Percentiles rank a stretch among this genome's conserved stretches.
Evolutionary conservation across 148 eudicot genomes (phyloP).

Genomic region (Pharnaceum exiguum): DNA sequence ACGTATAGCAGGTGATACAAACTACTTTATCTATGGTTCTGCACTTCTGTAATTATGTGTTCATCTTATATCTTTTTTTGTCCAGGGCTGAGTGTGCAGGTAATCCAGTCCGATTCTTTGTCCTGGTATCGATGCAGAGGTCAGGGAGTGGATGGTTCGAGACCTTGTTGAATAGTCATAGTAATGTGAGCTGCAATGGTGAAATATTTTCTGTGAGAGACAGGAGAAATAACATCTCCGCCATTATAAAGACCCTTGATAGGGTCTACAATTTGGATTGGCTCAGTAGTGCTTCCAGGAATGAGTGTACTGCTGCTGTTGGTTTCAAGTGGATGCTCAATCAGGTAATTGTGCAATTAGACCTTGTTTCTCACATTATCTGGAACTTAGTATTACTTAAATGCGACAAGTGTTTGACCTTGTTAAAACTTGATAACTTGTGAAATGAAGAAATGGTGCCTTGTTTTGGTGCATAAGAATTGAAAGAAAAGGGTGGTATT

Average conservation of each 20-base stretch:
- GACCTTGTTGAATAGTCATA: slow-evolving; percentile 82
- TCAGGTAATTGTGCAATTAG: slow-evolving; percentile 47
- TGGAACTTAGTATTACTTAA: not conserved
- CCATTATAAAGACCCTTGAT: slow-evolving; percentile 60
- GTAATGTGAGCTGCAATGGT: slow-evolving; percentile 88
- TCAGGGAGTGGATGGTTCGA: slow-evolving; percentile 99
- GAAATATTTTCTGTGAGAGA: slow-evolving; percentile 64
- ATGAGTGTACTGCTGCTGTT: slow-evolving; percentile 87
- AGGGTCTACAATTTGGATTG: slow-evolving; percentile 86
- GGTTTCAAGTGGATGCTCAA: slow-evolving; percentile 99
- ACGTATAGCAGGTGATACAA: slow-evolving; percentile 59
- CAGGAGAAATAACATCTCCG: slow-evolving; percentile 67
- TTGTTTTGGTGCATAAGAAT: too few relatives aligned
- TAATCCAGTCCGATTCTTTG: slow-evolving; percentile 80
- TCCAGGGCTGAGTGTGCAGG: slow-evolving; percentile 75
- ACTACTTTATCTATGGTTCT: not conserved
- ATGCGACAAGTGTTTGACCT: too few relatives aligned
- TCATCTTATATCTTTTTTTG: slow-evolving; percentile 4
- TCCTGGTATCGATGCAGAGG: slow-evolving; percentile 84
- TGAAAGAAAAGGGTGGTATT: too few relatives aligned
- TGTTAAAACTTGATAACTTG: too few relatives aligned
- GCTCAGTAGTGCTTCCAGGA: slow-evolving; percentile 88
- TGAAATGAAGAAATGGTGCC: too few relatives aligned
- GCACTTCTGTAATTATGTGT: not conserved
- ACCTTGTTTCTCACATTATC: too few relatives aligned